Base-by-base conservation (phyloP, 129 eudicot species). In the Smallanthus sonchifolius region DNA sequence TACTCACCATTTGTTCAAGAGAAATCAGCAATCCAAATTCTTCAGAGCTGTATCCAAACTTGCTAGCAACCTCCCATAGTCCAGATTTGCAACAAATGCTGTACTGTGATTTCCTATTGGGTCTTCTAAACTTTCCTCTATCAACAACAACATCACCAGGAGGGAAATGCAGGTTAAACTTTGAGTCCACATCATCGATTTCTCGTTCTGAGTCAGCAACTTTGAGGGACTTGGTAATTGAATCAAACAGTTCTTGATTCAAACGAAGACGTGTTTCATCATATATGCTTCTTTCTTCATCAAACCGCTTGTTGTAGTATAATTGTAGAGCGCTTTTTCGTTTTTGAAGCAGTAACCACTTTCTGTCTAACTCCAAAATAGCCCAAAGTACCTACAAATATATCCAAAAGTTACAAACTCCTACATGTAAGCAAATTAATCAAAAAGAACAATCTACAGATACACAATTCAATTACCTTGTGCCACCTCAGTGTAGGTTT, bases 11-110 rank as follows among this genome's bases (percentile, higher is more conserved):
- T 80, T 85, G 76, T 75, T 83, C 91, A 24, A 95, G 87, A 72
- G 99, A 91, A 42, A 95, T 83, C 74, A 86, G 87, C 75, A 78
- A 75, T 6, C 99, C 99, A 77, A 95, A 91, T 72, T 95, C 96
- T 83, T 95, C 99, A 34, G 99, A 85, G 77, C 92, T 95, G 73
- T 91, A 95, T 39, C 97, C 99, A 77, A 95, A 87, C 64, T 91
- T 95, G 83, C 74, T 84, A 38, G 92, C 94, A 78, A 85, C 90
- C 81, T 88, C 94, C 99, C 99, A 88, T 32, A 95, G 69, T 48
- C 99, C 96, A 72, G 97, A 85, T 82, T 95, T 91, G 64, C 90
- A 87, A 72, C 97, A 95, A 45, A 80, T 67, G 67, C 87, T 88
- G 72, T 95, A 95, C 51, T 80, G 86, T 52, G 99, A 95, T 73